A percentile compares a stretch with the other conserved stretches of the same genome.
Conservation (phyloP, 1,284 basidiomycete species). For the Uromyces viciae-fabae region DNA sequence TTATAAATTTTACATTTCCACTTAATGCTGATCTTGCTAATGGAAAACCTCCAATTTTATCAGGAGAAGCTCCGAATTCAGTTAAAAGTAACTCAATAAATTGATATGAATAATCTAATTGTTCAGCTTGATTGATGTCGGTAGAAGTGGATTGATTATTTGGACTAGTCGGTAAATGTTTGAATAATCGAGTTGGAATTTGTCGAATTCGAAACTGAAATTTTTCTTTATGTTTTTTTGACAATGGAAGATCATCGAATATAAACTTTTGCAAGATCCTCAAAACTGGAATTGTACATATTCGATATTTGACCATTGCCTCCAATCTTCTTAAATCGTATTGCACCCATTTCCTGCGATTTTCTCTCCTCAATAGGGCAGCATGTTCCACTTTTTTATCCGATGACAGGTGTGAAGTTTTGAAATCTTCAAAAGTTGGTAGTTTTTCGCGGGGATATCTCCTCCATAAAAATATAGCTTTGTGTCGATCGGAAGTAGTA, state of each 20-base stretch:
- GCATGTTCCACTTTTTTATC: not conserved
- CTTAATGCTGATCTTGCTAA: conserved; percentile 31
- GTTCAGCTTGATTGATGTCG: not conserved
- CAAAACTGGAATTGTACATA: conserved; percentile 29
- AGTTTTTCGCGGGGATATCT: conserved; percentile 7
- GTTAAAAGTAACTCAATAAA: conserved; percentile 18
- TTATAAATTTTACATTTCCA: conserved; percentile 13
- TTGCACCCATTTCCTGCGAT: not conserved
- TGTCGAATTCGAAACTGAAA: not conserved
- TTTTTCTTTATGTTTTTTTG: not conserved
- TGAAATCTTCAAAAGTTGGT: not conserved
- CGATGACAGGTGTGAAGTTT: not conserved
- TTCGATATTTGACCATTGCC: conserved; percentile 1
- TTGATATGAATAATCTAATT: conserved; percentile 4
- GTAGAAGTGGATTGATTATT: not conserved
- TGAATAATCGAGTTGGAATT: conserved; percentile 33
- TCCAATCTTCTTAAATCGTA: conserved; percentile 1
- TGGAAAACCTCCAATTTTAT: conserved; percentile 33
- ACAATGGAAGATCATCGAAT: not conserved
- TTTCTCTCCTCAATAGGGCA: not conserved
- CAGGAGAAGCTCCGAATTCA: conserved; percentile 21
- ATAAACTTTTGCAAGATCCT: conserved; percentile 16
- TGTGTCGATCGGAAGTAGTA: conserved; percentile 6
- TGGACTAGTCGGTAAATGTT: not conserved
- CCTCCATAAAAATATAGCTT: conserved; percentile 34